Conservation (phyloP, 345 rosid species). For the Salix udensis region DNA sequence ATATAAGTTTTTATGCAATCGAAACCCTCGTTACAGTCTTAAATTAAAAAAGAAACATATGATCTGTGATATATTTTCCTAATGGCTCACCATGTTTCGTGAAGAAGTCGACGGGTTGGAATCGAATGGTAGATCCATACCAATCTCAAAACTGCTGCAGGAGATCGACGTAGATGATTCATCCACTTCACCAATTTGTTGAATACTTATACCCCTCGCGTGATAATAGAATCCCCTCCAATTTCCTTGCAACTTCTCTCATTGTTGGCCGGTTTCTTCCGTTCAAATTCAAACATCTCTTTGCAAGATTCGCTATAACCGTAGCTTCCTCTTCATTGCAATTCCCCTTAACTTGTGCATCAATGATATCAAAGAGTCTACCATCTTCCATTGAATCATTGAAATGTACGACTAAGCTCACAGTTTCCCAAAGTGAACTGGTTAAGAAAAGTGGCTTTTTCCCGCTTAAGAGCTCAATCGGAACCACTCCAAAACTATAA, state of each 20-base stretch:
- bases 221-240: conserved; percentile 5
- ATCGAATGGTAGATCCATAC: no score
- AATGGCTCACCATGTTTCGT: no score
- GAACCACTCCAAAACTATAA: conserved; percentile 30
- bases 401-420: conserved; percentile 14
- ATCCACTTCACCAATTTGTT: neutral
- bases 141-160: no score
- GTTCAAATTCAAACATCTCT: neutral
- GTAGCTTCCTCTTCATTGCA: neutral
- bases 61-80: no score
- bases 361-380: neutral
- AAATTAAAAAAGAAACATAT: no score
- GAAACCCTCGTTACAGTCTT: no score
- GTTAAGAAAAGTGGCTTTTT: conserved; percentile 13
- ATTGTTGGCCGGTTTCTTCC: conserved; percentile 9
- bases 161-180: no score
- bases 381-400: conserved; percentile 1
- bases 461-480: conserved; percentile 9
- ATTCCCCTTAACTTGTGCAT: neutral
- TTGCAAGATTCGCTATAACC: conserved; percentile 10
- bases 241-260: conserved; percentile 12
- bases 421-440: neutral
- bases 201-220: neutral
- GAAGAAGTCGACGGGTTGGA: no score
- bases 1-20: no score